These are phyloP conservation scores for Monilinia fructigena DNA, from an alignment of 2,329 filamentous ascomycete genomes.

Conservation along the genomic window DNA sequence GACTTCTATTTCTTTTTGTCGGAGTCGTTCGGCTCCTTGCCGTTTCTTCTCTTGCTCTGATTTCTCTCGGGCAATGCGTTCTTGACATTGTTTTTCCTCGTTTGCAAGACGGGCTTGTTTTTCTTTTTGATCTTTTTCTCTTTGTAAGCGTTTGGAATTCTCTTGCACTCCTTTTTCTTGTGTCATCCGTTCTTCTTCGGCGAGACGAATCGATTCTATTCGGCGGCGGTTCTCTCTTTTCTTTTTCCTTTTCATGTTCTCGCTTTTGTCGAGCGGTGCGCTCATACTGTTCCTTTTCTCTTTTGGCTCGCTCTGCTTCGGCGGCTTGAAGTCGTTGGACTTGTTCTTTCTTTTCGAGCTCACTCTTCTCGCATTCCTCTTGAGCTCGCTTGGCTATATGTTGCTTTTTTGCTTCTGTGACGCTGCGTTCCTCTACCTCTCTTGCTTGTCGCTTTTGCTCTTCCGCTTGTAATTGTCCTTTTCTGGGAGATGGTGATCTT, in stretches of 20 bases:
- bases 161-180: constrained; percentile 7
- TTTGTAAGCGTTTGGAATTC: neutral
- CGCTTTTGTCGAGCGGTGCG: neutral
- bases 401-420: neutral
- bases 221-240: neutral
- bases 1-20: neutral
- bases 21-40: neutral
- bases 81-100: neutral
- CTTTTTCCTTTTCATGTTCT: neutral
- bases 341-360: neutral
- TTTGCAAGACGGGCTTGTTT: neutral
- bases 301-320: neutral
- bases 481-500: too few relatives aligned
- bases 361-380: neutral
- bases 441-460: neutral
- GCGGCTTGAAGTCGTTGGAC: neutral
- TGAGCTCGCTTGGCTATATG: neutral
- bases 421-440: neutral
- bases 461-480: neutral
- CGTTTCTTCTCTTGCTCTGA: neutral
- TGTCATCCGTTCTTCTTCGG: neutral
- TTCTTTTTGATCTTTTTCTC: neutral
- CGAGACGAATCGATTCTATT: neutral
- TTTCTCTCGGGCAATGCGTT: neutral
- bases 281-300: neutral